Evolutionary conservation across 78 protist genomes (phyloP), one percentile per base, ranked within the genome.

Genomic region (Dictyostelium intermedium): DNA sequence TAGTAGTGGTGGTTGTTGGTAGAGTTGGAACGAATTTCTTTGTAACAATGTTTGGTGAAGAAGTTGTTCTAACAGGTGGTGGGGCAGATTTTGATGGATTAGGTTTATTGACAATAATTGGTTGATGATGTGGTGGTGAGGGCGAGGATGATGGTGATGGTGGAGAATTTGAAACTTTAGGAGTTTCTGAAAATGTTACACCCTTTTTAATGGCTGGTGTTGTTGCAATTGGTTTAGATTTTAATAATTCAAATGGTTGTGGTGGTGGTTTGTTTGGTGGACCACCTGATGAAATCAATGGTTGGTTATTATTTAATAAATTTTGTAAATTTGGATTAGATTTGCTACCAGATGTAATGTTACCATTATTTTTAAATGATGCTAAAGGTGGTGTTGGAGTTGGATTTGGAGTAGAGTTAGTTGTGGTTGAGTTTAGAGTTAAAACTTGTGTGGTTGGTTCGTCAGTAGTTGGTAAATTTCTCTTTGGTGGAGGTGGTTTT

Each of bases 241-340:
- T 77, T 50, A 50, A 50, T 27, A 45, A 79, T 79, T 45, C 66
- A 25, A 47, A 8, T 79, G 84, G 84, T 34, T 25, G 70, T 45
- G 84, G 84, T 18, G 84, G 84, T 45, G 84, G 84, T 47, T 45
- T 45, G n/a, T 76, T 76, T 39, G 82, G 82, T 76, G 82, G 82
- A 5, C 34, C 34, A 13, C 7, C 11, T 3, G 37, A 69, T 27
- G 76, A 70, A 16, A 16, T 18, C 2, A 50, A 50, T 16, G 61
- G 61, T 50, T 50, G 61, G 16, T 50, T 50, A 27, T 8, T 9
- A 11, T 18, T 27, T 70, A 70, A 25, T 70, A 70, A 70, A 13
- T 35, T 37, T 37, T 16, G 25, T 13, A 76, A 39, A 76, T 34
- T 76, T 76, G 82, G 45, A 27, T 76, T 32, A 18, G 82, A 39